phyloP scores from a whole-genome alignment of 2,329 filamentous ascomycete species.

The Massarina eburnea region DNA sequence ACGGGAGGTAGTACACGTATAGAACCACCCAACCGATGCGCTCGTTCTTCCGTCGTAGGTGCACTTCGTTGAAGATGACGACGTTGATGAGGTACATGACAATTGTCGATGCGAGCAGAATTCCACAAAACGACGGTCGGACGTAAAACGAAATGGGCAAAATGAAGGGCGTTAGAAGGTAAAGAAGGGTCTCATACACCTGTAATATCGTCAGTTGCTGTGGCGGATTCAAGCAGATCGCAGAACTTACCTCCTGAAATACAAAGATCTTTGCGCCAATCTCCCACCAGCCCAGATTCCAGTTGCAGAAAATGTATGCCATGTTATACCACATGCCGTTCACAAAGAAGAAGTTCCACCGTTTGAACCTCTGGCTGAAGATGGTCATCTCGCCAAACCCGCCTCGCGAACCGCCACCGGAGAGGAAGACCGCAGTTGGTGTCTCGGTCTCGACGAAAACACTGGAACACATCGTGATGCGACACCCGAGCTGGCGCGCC shows the following conservation, averaged over 20 bases:
- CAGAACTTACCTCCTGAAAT: slow-evolving; percentile 45
- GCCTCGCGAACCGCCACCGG: slow-evolving; percentile 44
- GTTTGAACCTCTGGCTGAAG: slow-evolving; percentile 53
- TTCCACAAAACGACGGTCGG: slow-evolving; percentile 45
- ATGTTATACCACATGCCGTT: slow-evolving; percentile 53
- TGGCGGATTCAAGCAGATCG: neutral
- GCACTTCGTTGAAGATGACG: slow-evolving; percentile 53
- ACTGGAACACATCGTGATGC: slow-evolving; percentile 53
- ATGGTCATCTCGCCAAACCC: slow-evolving; percentile 58
- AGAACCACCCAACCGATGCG: slow-evolving; percentile 43
- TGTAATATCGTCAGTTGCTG: slow-evolving; percentile 9
- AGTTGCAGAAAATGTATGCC: slow-evolving; percentile 49
- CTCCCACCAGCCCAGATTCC: slow-evolving; percentile 54
- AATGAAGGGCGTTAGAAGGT: slow-evolving; percentile 50
- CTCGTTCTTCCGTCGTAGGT: slow-evolving; percentile 50
- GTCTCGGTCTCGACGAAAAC: slow-evolving; percentile 57
- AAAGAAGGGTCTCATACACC: slow-evolving; percentile 52
- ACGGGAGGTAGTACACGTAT: slow-evolving; percentile 48
- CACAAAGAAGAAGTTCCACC: slow-evolving; percentile 58
- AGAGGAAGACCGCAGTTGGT: slow-evolving; percentile 48
- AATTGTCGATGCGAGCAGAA: slow-evolving; percentile 43
- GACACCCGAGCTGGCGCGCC: slow-evolving; percentile 47
- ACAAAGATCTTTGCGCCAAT: slow-evolving; percentile 55
- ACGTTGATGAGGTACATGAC: slow-evolving; percentile 49
- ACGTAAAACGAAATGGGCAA: slow-evolving; percentile 50